phyloP scores from a whole-genome alignment of 805 yeast genomes.

The Saturnispora diversa region DNA sequence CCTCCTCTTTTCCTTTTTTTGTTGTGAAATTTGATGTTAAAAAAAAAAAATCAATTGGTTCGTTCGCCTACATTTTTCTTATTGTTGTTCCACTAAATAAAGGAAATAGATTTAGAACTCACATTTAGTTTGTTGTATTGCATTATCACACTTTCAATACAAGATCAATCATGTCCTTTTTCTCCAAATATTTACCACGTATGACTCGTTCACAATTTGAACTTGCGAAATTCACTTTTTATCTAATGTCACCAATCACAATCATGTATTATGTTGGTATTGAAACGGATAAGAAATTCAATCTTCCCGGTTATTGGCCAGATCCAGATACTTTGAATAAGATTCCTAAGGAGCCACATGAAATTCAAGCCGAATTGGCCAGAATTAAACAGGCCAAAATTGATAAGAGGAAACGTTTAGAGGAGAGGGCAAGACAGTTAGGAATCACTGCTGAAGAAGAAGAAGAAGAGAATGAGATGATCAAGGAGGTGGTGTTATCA shows the following conservation, averaged over 20 bases:
- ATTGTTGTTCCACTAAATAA: too few species aligned
- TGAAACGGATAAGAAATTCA: conserved; percentile 80
- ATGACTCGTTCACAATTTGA: conserved; percentile 46
- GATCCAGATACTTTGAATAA: conserved; percentile 87
- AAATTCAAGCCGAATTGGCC: conserved; percentile 84
- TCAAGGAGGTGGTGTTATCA: conserved; percentile 9
- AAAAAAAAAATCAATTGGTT: too few species aligned
- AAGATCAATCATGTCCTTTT: neutral
- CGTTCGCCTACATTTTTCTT: too few species aligned
- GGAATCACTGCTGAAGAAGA: conserved; percentile 45
- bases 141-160: too few species aligned
- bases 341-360: conserved; percentile 88
- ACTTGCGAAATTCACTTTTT: conserved; percentile 68
- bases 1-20: too few species aligned
- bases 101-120: too few species aligned
- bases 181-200: conserved; percentile 1
- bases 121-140: too few species aligned
- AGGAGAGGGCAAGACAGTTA: conserved; percentile 58
- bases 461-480: conserved; percentile 7
- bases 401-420: conserved; percentile 66
- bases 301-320: conserved; percentile 94
- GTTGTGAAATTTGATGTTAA: too few species aligned
- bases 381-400: conserved; percentile 70
- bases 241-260: conserved; percentile 76
- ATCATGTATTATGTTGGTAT: conserved; percentile 91